These are phyloP conservation scores for Pseudogymnoascus sp. DNA, from an alignment of 2,329 filamentous ascomycete species.

Conservation along the genomic window DNA sequence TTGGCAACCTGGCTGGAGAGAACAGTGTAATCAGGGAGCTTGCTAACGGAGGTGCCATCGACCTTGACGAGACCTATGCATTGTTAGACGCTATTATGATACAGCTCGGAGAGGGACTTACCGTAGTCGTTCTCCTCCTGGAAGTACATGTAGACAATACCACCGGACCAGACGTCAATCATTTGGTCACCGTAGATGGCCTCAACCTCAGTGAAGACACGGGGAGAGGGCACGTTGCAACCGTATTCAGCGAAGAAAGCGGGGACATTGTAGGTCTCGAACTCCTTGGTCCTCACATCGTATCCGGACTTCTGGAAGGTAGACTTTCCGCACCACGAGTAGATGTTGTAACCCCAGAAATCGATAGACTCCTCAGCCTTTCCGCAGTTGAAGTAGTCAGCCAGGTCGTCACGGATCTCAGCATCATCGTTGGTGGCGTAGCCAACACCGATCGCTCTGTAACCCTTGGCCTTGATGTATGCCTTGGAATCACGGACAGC, in stretches of 20 bases:
- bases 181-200: constrained; percentile 76
- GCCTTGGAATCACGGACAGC: constrained; percentile 93
- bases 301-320: constrained; percentile 72
- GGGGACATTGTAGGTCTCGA: constrained; percentile 80
- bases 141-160: constrained; percentile 99
- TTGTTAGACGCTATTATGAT: constrained; percentile 24
- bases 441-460: constrained; percentile 77
- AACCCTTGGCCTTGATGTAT: constrained; percentile 76
- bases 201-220: constrained; percentile 77
- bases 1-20: constrained; percentile 64
- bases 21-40: constrained; percentile 66
- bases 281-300: constrained; percentile 75
- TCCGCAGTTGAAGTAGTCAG: constrained; percentile 93
- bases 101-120: constrained; percentile 28
- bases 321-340: constrained; percentile 94
- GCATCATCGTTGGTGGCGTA: constrained; percentile 94
- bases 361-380: constrained; percentile 63
- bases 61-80: constrained; percentile 58
- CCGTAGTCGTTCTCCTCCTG: constrained; percentile 86
- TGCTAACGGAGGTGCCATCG: constrained; percentile 51
- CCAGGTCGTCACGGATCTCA: constrained; percentile 71
- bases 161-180: constrained; percentile 83
- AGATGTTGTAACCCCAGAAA: constrained; percentile 99
- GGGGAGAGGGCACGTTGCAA: constrained; percentile 66
- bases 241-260: constrained; percentile 99